Evolutionary conservation across 2,329 filamentous ascomycete species (phyloP), one percentile per base, ranked within the genome.

Genomic region (Cercospora canescens): DNA sequence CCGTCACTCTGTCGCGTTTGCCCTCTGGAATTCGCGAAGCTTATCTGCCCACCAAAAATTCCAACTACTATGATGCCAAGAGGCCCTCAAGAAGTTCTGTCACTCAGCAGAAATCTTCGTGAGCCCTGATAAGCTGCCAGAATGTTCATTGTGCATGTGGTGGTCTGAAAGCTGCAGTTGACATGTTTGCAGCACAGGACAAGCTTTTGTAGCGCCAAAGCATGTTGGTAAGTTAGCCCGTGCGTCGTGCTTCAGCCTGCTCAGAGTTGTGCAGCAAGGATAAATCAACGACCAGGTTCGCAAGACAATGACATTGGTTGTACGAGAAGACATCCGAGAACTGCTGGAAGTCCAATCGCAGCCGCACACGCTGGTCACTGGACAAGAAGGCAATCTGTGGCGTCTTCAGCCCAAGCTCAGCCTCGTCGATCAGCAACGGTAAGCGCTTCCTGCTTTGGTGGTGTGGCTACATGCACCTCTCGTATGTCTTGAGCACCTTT

Each of bases 1-100:
- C 85, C 82, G 45, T 81, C 80, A 63, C 61, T 63, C 26, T 63
- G 52, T 63, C 34, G 37, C 50, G 6, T 34, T 50, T 16, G 26
- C 11, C 37, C 24, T 16, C 35, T 45, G 34, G 21, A 48, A 63
- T 18, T 21, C n/a, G 28, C 14, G 30, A 56, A 35, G 32, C 52
- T 35, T 34, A n/a, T 56, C 18, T 34, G n/a, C 52, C 52, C 35
- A 21, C 32, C 28, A 5, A 24, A 18, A 18, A 7, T 28, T 2
- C n/a, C n/a, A n/a, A n/a, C 45, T 52, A 52, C 45, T 14, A 7
- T 7, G 16, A 16, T 30, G 24, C 45, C 24, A 26, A 52, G 6
- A 52, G 28, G 21, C 52, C 6, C 5, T 56, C 7, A 32, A 24
- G 12, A 56, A 30, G n/a, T 30, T 56, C 52, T 35, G 5, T 21